Evolutionary conservation across 2,329 filamentous ascomycete species (phyloP).

Genomic region (Fusarium tuaranense): DNA sequence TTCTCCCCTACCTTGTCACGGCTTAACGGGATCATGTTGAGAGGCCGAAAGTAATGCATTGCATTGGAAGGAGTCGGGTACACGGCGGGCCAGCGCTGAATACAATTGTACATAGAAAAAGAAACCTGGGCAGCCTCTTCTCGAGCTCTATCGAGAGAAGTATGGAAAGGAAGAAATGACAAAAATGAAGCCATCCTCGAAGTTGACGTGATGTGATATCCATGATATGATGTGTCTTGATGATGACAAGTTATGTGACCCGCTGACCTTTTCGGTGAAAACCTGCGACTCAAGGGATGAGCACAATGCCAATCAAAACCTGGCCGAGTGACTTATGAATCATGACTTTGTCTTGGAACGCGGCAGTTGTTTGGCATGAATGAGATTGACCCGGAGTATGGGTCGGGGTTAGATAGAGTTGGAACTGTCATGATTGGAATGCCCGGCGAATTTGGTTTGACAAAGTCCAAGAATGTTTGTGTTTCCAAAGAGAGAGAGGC

Average conservation of each 20-base stretch:
- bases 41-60: constrained; percentile 44
- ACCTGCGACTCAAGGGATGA: constrained; percentile 19
- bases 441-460: background rate
- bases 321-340: background rate
- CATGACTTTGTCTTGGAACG: background rate
- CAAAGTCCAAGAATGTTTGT: background rate
- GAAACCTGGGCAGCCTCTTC: constrained; percentile 36
- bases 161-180: constrained; percentile 28
- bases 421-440: background rate
- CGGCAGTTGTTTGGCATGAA: constrained; percentile 3
- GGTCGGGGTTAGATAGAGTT: background rate
- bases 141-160: constrained; percentile 16
- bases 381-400: background rate
- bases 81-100: constrained; percentile 43
- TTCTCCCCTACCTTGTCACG: constrained; percentile 6
- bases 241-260: background rate
- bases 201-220: background rate
- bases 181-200: constrained; percentile 13
- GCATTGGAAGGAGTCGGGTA: constrained; percentile 46
- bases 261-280: background rate
- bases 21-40: constrained; percentile 33
- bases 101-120: constrained; percentile 44
- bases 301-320: background rate
- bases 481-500: background rate
- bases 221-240: background rate